Conservation (phyloP, 2,329 filamentous ascomycete genomes). For the Thelonectria discophora region DNA sequence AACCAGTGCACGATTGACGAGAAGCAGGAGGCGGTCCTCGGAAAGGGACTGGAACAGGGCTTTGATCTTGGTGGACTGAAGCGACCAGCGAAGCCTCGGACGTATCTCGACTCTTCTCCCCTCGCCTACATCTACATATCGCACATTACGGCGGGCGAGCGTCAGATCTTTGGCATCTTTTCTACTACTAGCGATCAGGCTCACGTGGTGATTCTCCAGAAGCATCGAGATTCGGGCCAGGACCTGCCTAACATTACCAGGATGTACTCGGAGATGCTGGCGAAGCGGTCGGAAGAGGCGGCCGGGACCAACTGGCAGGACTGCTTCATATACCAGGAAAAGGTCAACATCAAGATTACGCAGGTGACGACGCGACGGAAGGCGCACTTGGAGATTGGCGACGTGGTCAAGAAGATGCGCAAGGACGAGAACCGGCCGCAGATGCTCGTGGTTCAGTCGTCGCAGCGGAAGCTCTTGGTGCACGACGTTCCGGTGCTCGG, state of each 20-base stretch:
- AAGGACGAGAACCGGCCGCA: conserved; percentile 83
- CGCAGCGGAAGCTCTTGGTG: conserved; percentile 79
- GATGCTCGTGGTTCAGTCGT: conserved; percentile 90
- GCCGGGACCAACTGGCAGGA: conserved; percentile 78
- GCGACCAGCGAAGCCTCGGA: conserved; percentile 67
- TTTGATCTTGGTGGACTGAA: conserved; percentile 86
- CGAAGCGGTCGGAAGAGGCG: conserved; percentile 70
- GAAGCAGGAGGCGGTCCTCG: conserved; percentile 86
- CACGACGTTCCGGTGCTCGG: conserved; percentile 86
- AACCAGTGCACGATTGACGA: conserved; percentile 95
- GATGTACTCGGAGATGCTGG: conserved; percentile 82
- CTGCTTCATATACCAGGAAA: conserved; percentile 87
- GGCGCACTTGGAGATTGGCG: conserved; percentile 85
- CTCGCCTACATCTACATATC: conserved; percentile 92
- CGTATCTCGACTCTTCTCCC: conserved; percentile 79
- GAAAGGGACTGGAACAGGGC: conserved; percentile 90
- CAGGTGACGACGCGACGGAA: conserved; percentile 92
- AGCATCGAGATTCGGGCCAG: conserved; percentile 77
- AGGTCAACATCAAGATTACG: conserved; percentile 83
- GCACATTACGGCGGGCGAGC: conserved; percentile 88
- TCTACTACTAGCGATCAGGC: conserved; percentile 83
- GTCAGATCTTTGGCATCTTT: conserved; percentile 93
- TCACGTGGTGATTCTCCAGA: conserved; percentile 88
- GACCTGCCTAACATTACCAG: conserved; percentile 90
- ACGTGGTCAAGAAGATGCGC: conserved; percentile 88